phyloP scores from a whole-genome alignment of 179 eudicot genomes.

The Kewa caespitosa region DNA sequence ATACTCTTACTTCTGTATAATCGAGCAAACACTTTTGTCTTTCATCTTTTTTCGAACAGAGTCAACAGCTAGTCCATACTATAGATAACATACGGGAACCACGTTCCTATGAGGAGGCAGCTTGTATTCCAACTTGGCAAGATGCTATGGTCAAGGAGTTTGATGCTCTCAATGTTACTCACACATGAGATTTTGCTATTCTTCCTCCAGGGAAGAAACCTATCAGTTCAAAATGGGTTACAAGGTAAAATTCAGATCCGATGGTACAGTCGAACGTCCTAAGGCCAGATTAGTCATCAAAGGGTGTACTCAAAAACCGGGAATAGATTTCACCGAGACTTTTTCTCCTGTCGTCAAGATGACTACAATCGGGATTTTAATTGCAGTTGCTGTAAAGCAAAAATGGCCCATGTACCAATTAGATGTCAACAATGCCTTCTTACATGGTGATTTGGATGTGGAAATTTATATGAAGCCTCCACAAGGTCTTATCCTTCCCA shows the following conservation, averaged over 20 bases:
- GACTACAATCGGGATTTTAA: neutral
- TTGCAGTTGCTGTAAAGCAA: neutral
- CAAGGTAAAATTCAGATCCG: neutral
- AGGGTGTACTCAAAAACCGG: neutral
- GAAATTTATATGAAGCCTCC: neutral
- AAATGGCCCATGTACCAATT: neutral
- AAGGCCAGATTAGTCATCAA: constrained; percentile 13
- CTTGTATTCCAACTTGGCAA: neutral
- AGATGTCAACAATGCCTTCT: neutral
- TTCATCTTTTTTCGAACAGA: too few relatives aligned
- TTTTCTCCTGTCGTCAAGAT: constrained; percentile 9
- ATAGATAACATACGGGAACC: neutral
- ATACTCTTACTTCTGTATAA: neutral
- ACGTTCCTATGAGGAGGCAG: neutral
- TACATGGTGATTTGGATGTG: neutral
- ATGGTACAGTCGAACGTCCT: constrained; percentile 1
- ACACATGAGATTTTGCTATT: constrained; percentile 5
- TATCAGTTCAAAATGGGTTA: constrained; percentile 19
- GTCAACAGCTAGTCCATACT: neutral
- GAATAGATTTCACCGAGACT: constrained; percentile 7
- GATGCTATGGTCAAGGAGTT: constrained; percentile 7
- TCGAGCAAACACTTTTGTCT: neutral
- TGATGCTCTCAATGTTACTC: neutral
- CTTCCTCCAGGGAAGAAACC: neutral
- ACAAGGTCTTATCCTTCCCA: neutral